phyloP scores from a whole-genome alignment of 164 flowering plant genomes.

The Echeveria elegans region DNA sequence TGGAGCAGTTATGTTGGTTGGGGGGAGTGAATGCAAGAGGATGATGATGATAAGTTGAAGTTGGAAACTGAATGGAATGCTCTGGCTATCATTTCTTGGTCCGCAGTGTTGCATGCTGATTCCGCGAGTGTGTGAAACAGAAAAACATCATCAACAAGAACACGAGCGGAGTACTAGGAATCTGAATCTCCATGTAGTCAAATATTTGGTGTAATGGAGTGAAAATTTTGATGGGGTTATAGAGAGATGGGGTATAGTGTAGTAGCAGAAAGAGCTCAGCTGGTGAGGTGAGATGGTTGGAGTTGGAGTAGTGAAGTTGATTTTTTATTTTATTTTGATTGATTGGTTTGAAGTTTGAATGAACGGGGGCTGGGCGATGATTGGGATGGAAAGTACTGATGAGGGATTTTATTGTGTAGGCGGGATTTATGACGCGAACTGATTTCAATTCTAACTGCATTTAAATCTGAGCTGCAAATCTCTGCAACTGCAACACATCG shows the following conservation, averaged over 20 bases:
- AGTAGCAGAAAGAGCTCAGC: background rate
- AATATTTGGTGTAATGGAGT: too few relatives aligned
- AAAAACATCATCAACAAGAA: background rate
- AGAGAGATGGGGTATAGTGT: background rate
- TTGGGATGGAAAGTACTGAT: slow-evolving; percentile 1
- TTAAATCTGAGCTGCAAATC: too few relatives aligned
- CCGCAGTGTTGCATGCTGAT: slow-evolving; percentile 6
- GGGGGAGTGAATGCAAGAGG: slow-evolving; percentile 32
- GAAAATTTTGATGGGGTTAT: too few relatives aligned
- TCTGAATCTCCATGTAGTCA: background rate
- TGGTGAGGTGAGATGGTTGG: background rate
- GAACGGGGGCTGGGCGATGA: background rate
- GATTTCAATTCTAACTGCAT: background rate
- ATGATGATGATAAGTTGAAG: slow-evolving; percentile 17
- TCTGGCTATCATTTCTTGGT: background rate
- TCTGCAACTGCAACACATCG: too few relatives aligned
- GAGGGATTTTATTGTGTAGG: too few relatives aligned
- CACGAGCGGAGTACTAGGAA: background rate
- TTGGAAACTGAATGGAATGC: slow-evolving; percentile 1
- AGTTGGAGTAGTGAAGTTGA: background rate
- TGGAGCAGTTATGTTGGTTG: slow-evolving; percentile 35
- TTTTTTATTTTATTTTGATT: background rate
- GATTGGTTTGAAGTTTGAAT: background rate
- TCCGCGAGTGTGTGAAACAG: background rate
- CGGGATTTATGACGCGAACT: slow-evolving; percentile 3